phyloP scores from a whole-genome alignment of 2,329 filamentous ascomycete genomes.

The Fusarium sp. region DNA sequence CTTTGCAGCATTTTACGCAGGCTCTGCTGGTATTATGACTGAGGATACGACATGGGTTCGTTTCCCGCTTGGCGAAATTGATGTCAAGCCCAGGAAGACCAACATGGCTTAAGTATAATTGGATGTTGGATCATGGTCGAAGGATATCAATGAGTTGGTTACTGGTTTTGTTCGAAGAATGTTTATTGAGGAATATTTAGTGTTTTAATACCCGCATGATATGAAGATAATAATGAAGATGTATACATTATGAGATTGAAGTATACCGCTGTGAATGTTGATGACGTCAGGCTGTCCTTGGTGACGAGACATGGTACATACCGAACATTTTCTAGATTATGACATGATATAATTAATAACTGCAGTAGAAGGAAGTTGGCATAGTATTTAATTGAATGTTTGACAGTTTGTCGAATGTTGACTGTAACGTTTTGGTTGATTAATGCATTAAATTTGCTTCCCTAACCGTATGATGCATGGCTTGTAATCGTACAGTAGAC shows the following conservation, averaged over 20 bases:
- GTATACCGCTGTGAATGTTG: neutral
- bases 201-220: neutral
- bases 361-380: neutral
- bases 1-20: conserved; percentile 57
- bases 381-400: neutral
- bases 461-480: conserved; percentile 38
- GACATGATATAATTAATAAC: no score
- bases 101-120: conserved; percentile 38
- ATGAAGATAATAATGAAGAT: neutral
- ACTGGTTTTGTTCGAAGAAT: neutral
- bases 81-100: conserved; percentile 37
- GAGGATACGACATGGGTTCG: conserved; percentile 58
- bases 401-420: neutral
- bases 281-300: conserved; percentile 17
- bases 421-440: neutral
- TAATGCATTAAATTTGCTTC: conserved; percentile 36
- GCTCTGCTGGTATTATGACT: conserved; percentile 57
- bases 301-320: neutral
- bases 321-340: neutral
- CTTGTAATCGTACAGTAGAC: conserved; percentile 41
- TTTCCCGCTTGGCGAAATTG: conserved; percentile 58
- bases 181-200: neutral
- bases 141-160: neutral
- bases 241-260: neutral
- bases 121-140: neutral